phyloP scores from a whole-genome alignment of 2,329 filamentous ascomycete genomes.

The Leptographium procerum region DNA sequence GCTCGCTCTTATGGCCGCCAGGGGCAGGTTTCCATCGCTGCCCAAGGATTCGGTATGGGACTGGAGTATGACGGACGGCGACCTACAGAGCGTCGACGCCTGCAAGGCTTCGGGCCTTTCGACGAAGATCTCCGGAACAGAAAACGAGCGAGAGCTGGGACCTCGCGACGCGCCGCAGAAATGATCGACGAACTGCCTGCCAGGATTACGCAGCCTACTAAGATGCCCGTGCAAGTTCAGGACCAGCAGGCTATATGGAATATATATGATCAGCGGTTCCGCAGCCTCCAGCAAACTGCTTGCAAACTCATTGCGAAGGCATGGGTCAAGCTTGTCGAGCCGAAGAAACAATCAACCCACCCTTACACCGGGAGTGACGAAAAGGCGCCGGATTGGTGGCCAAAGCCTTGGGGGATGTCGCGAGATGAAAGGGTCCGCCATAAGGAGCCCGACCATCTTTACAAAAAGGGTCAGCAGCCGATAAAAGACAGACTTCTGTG shows the following conservation, averaged over 20 bases:
- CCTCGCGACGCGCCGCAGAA: slow-evolving; percentile 24
- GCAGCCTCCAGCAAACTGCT: slow-evolving; percentile 56
- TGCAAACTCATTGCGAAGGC: slow-evolving; percentile 65
- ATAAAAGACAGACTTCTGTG: not conserved
- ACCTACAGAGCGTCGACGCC: slow-evolving; percentile 14
- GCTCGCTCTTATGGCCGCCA: not conserved
- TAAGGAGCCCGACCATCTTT: slow-evolving; percentile 63
- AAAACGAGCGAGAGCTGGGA: slow-evolving; percentile 23
- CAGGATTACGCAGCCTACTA: slow-evolving; percentile 23
- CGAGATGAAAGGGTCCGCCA: slow-evolving; percentile 49
- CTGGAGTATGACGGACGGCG: slow-evolving; percentile 16
- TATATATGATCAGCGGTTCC: slow-evolving; percentile 52
- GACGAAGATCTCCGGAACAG: slow-evolving; percentile 23
- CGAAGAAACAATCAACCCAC: slow-evolving; percentile 65
- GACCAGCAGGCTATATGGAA: slow-evolving; percentile 42
- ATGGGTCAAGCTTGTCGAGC: slow-evolving; percentile 65
- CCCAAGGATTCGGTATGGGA: not conserved
- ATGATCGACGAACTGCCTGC: slow-evolving; percentile 28
- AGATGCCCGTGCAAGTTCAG: slow-evolving; percentile 38
- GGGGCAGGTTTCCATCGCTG: not conserved
- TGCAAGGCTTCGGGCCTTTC: slow-evolving; percentile 12
- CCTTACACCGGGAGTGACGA: slow-evolving; percentile 58
- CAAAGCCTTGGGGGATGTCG: slow-evolving; percentile 38
- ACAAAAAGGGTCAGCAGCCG: slow-evolving; percentile 47
- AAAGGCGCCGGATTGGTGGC: slow-evolving; percentile 58